Evolutionary conservation across 73 alveolate genomes (phyloP).

Genomic region (Halteria grandinella): DNA sequence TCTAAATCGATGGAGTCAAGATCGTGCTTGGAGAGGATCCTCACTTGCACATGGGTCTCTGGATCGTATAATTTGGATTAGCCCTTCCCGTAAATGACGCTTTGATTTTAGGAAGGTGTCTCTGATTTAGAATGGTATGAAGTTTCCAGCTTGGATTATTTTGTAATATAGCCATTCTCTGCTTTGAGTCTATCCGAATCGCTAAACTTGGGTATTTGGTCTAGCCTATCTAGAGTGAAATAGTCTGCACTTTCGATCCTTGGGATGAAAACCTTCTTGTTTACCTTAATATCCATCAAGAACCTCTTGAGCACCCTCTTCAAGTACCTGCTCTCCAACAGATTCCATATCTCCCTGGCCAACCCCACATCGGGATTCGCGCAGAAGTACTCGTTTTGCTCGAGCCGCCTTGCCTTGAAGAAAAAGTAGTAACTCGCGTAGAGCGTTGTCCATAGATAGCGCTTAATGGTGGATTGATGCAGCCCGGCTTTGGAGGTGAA

Average conservation of each 20-base stretch:
- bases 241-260: no score
- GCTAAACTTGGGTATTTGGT: no score
- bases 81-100: slow-evolving; percentile 19
- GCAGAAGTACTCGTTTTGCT: slow-evolving; percentile 38
- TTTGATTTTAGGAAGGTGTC: neutral
- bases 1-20: slow-evolving; percentile 52
- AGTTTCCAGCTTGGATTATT: no score
- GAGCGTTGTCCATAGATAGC: slow-evolving; percentile 21
- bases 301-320: slow-evolving; percentile 19
- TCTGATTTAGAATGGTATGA: no score
- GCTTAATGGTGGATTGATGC: slow-evolving; percentile 18
- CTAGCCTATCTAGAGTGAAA: no score
- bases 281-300: slow-evolving; percentile 42
- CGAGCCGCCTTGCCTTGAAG: slow-evolving; percentile 34
- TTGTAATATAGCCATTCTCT: no score
- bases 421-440: slow-evolving; percentile 51
- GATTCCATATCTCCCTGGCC: slow-evolving; percentile 48
- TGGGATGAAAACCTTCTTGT: slow-evolving; percentile 59
- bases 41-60: slow-evolving; percentile 57
- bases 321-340: slow-evolving; percentile 44
- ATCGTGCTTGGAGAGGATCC: slow-evolving; percentile 39
- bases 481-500: slow-evolving; percentile 27
- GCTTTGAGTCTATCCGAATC: no score
- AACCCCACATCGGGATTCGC: slow-evolving; percentile 58
- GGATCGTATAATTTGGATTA: slow-evolving; percentile 12